Percentiles rank a stretch among this genome's conserved stretches.
These are phyloP conservation scores for Penicillium verrucosum DNA, from an alignment of 2,329 filamentous ascomycete species.

Conservation along the genomic window DNA sequence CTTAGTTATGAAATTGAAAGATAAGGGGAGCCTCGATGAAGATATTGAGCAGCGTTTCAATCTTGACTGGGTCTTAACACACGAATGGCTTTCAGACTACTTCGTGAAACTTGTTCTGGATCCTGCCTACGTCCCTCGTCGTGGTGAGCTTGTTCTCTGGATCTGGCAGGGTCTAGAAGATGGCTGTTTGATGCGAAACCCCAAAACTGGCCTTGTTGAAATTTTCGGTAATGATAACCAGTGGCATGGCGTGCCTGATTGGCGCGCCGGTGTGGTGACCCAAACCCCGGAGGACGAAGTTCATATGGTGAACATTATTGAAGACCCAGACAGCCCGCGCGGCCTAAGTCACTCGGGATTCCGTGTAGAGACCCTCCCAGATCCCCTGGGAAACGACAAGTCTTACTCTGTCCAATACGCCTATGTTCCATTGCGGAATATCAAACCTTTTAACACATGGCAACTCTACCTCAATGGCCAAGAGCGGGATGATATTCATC, in stretches of 20 bases:
- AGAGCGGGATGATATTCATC: slow-evolving; percentile 46
- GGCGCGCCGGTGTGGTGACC: slow-evolving; percentile 57
- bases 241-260: slow-evolving; percentile 44
- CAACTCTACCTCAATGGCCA: slow-evolving; percentile 47
- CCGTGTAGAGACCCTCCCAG: slow-evolving; percentile 55
- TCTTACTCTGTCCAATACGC: slow-evolving; percentile 52
- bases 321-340: slow-evolving; percentile 27
- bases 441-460: slow-evolving; percentile 56
- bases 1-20: slow-evolving; percentile 47
- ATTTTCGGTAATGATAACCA: slow-evolving; percentile 34
- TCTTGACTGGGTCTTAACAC: slow-evolving; percentile 56
- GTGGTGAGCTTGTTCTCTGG: slow-evolving; percentile 59
- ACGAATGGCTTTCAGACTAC: slow-evolving; percentile 41
- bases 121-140: slow-evolving; percentile 52
- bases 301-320: slow-evolving; percentile 47
- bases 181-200: slow-evolving; percentile 39
- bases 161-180: slow-evolving; percentile 27
- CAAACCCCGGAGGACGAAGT: slow-evolving; percentile 48
- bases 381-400: slow-evolving; percentile 52
- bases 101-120: slow-evolving; percentile 45
- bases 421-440: slow-evolving; percentile 53
- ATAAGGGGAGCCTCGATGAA: slow-evolving; percentile 41
- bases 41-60: slow-evolving; percentile 50
- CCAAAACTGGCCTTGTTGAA: slow-evolving; percentile 26
- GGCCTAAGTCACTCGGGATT: slow-evolving; percentile 54